Evolutionary conservation across 495 filamentous ascomycete genomes (phyloP).

Genomic region (Aspergillus baeticus): DNA sequence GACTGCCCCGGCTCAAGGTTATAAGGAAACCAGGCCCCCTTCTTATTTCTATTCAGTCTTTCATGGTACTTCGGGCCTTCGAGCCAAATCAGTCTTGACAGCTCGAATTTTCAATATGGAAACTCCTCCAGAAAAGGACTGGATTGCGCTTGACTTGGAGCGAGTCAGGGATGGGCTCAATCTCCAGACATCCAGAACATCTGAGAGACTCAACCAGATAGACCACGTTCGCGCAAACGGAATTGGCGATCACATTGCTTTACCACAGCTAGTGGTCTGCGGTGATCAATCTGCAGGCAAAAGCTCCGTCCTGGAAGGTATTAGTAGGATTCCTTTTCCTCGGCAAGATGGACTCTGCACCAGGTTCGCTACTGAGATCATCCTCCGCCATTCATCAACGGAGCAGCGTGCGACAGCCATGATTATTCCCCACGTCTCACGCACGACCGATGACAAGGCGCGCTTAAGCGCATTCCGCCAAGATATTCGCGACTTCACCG

Average conservation of each 20-base stretch:
- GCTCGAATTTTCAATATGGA: no score
- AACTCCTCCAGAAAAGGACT: no score
- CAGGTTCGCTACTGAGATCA: slow-evolving; percentile 32
- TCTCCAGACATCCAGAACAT: no score
- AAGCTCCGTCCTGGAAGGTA: slow-evolving; percentile 47
- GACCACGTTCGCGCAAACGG: slow-evolving; percentile 47
- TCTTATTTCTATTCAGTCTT: no score
- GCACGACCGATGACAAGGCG: slow-evolving; percentile 12
- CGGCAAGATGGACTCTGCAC: slow-evolving; percentile 37
- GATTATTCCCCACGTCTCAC: slow-evolving; percentile 15
- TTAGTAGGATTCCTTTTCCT: slow-evolving; percentile 42
- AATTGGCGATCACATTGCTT: slow-evolving; percentile 52
- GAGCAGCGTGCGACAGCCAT: slow-evolving; percentile 11
- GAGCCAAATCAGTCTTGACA: no score
- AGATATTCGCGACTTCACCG: slow-evolving; percentile 20
- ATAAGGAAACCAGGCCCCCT: no score
- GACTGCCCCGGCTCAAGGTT: no score
- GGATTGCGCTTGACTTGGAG: no score
- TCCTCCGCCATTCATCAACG: slow-evolving; percentile 22
- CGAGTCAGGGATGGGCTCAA: no score
- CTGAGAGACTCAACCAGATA: slow-evolving; percentile 25
- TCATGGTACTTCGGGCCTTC: no score
- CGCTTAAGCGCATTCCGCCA: slow-evolving; percentile 7
- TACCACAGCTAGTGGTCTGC: slow-evolving; percentile 68
- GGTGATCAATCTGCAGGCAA: slow-evolving; percentile 55